phyloP scores from a whole-genome alignment of 441 rosid genomes.

The Adansonia grandidieri region DNA sequence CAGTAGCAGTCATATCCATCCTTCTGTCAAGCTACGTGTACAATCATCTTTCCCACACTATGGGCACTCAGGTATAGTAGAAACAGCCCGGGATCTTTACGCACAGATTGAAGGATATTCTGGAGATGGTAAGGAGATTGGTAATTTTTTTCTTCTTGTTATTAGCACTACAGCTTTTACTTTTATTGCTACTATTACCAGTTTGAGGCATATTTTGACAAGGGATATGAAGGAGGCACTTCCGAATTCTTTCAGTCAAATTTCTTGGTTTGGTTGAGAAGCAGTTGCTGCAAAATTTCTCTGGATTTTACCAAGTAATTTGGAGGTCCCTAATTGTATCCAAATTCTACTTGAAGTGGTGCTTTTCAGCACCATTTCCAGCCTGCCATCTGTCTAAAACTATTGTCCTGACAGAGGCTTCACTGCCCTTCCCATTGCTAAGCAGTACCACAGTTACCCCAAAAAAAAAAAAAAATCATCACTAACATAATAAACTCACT shows the following conservation, averaged over 20 bases:
- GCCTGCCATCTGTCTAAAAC: no score
- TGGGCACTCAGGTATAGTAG: slow-evolving; percentile 83
- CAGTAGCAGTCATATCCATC: slow-evolving; percentile 45
- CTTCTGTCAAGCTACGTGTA: slow-evolving; percentile 41
- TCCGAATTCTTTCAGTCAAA: neutral
- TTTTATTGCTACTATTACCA: neutral
- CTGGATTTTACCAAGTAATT: neutral
- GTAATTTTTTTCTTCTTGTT: neutral
- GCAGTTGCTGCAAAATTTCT: neutral
- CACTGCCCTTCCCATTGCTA: no score
- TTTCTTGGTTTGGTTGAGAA: neutral
- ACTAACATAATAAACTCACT: no score
- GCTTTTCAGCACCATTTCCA: neutral
- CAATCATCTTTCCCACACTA: slow-evolving; percentile 72
- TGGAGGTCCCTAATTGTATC: neutral
- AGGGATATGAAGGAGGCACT: neutral
- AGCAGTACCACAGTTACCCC: no score
- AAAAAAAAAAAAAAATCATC: no score
- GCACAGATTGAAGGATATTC: slow-evolving; percentile 78
- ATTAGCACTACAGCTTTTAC: neutral
- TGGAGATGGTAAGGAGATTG: slow-evolving; percentile 40
- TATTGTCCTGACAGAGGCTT: no score
- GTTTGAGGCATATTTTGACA: neutral
- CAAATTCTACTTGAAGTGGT: neutral
- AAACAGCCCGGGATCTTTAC: slow-evolving; percentile 80